Conservation (phyloP, 2,329 filamentous ascomycete species). For the Alternaria viburni region DNA sequence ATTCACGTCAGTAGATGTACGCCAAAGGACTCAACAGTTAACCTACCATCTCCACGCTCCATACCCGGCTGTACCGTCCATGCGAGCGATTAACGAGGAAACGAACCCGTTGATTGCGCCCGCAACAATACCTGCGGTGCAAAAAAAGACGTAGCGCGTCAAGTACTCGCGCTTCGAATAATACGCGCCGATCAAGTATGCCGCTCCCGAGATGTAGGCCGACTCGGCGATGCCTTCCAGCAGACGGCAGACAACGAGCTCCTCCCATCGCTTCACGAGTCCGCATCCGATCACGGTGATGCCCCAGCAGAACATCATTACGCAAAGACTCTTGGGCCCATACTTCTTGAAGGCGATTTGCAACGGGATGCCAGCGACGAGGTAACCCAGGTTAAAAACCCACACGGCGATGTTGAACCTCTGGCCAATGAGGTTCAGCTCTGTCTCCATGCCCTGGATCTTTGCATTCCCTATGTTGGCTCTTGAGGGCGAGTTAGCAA, state of each 20-base stretch:
- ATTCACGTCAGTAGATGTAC: background rate
- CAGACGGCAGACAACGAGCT: constrained; percentile 37
- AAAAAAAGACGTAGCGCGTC: constrained; percentile 60
- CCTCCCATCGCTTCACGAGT: constrained; percentile 33
- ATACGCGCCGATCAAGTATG: constrained; percentile 42
- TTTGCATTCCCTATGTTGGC: constrained; percentile 45
- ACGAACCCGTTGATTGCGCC: constrained; percentile 64
- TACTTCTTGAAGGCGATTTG: constrained; percentile 44
- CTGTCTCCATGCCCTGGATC: constrained; percentile 45
- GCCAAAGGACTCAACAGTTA: background rate
- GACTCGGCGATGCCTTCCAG: constrained; percentile 42
- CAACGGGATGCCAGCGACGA: constrained; percentile 43
- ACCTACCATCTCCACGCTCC: constrained; percentile 39
- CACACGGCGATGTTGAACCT: constrained; percentile 48
- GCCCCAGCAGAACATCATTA: constrained; percentile 46
- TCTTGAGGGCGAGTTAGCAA: constrained; percentile 5
- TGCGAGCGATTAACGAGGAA: constrained; percentile 50
- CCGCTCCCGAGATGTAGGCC: constrained; percentile 36
- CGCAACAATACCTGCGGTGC: constrained; percentile 59
- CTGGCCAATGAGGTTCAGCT: constrained; percentile 44
- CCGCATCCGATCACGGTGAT: constrained; percentile 44
- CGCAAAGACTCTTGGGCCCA: constrained; percentile 40
- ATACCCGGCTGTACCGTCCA: constrained; percentile 34
- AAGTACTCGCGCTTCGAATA: constrained; percentile 62
- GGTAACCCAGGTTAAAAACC: constrained; percentile 49